A percentile compares a stretch with the other conserved stretches of the same genome.
Evolutionary conservation across 1,139 yeast genomes (phyloP).

Genomic region (Taphrina deformans): DNA sequence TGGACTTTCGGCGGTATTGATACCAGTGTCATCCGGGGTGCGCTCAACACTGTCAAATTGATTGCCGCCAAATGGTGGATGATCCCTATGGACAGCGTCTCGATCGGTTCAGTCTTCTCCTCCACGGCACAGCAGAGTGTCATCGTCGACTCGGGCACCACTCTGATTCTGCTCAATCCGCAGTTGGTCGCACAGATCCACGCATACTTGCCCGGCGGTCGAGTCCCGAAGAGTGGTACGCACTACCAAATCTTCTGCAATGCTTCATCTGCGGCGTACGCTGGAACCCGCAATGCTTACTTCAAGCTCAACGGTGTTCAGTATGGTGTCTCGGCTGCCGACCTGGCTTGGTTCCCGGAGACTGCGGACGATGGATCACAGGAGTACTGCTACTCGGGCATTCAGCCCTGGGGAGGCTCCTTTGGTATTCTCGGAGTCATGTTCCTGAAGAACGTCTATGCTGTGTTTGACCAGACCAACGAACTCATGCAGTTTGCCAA

Average conservation of each 20-base stretch:
- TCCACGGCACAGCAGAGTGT: constrained; percentile 72
- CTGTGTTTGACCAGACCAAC: constrained; percentile 57
- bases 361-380: neutral
- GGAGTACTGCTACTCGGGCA: constrained; percentile 20
- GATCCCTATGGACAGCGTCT: constrained; percentile 83
- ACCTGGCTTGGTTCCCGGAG: constrained; percentile 33
- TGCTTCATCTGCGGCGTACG: constrained; percentile 7
- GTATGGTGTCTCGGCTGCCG: constrained; percentile 32
- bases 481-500: constrained; percentile 10
- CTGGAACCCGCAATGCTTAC: constrained; percentile 22
- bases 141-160: constrained; percentile 97
- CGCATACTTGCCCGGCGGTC: constrained; percentile 27
- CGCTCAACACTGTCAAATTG: constrained; percentile 89
- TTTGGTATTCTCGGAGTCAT: constrained; percentile 62
- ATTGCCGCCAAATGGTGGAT: constrained; percentile 99
- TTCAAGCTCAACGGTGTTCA: constrained; percentile 24
- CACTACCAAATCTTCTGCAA: constrained; percentile 26
- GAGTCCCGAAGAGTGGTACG: neutral
- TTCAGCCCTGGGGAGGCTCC: constrained; percentile 22
- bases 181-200: constrained; percentile 14
- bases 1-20: constrained; percentile 96
- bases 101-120: constrained; percentile 93
- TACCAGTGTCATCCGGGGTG: constrained; percentile 68
- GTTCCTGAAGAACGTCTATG: constrained; percentile 66
- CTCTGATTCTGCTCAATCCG: constrained; percentile 56